A percentile compares a stretch with the other conserved stretches of the same genome.
phyloP scores from a whole-genome alignment of 169 alveolate species.

The Neospora caninum region DNA sequence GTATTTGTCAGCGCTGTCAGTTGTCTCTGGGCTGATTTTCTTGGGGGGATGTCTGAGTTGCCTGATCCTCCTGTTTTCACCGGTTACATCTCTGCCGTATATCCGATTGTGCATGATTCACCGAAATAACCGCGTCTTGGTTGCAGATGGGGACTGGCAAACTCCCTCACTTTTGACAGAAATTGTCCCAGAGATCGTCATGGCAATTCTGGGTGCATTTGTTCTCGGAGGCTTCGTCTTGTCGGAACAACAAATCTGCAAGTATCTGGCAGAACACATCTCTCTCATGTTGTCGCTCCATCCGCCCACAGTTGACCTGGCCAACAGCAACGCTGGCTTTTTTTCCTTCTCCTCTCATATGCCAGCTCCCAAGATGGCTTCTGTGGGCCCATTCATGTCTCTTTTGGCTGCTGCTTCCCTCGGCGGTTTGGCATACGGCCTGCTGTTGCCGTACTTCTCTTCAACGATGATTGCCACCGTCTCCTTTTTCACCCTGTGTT shows the following conservation, averaged over 20 bases:
- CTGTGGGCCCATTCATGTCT: background rate
- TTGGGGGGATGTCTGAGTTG: slow-evolving; percentile 1
- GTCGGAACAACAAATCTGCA: slow-evolving; percentile 23
- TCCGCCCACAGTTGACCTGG: background rate
- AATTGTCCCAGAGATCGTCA: slow-evolving; percentile 13
- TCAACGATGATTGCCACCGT: slow-evolving; percentile 16
- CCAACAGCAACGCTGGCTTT: background rate
- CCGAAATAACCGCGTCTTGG: slow-evolving; percentile 7
- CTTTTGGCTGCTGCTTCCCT: background rate
- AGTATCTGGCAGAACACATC: background rate
- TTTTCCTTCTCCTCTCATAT: background rate
- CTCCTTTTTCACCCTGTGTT: background rate
- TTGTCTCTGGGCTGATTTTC: background rate
- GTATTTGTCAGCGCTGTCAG: background rate
- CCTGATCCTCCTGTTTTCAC: slow-evolving; percentile 1
- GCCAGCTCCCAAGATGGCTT: background rate
- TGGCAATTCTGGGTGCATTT: slow-evolving; percentile 27
- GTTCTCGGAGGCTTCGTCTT: background rate
- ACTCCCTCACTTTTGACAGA: slow-evolving; percentile 28
- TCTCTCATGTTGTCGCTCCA: background rate
- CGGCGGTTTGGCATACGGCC: slow-evolving; percentile 6
- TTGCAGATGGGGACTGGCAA: background rate
- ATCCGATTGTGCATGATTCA: slow-evolving; percentile 14
- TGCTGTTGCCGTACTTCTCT: slow-evolving; percentile 28
- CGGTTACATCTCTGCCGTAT: slow-evolving; percentile 18